Conservation (phyloP, 108 stramenopile genomes). For the Nitzschia inconspicua region DNA sequence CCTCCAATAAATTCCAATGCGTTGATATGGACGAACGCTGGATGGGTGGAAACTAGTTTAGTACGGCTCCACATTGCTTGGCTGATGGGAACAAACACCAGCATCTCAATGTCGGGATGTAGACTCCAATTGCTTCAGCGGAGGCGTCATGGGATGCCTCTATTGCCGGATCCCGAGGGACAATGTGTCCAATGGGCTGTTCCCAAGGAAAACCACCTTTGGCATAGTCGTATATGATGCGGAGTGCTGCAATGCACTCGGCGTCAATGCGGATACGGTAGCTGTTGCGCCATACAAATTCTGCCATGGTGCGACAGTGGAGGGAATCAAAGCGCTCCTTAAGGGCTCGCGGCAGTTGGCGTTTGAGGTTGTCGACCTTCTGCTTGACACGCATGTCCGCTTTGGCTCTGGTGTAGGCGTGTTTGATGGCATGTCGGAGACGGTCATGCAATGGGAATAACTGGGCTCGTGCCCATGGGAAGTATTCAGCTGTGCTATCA, state of each 20-base stretch:
- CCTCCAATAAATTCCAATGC: background rate
- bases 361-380: background rate
- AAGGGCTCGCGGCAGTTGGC: background rate
- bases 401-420: background rate
- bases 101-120: too few species aligned
- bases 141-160: background rate
- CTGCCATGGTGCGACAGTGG: too few species aligned
- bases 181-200: background rate
- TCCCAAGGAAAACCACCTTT: too few species aligned
- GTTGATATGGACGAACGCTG: background rate
- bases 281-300: too few species aligned
- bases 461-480: constrained; percentile 1
- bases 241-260: too few species aligned
- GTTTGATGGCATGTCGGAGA: background rate
- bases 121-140: background rate
- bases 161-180: background rate
- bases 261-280: too few species aligned
- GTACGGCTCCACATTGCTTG: too few species aligned
- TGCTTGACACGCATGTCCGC: background rate
- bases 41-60: background rate
- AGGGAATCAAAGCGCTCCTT: background rate
- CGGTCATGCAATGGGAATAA: constrained; percentile 40
- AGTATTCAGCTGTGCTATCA: background rate
- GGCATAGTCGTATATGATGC: too few species aligned
- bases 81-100: background rate